Base-by-base conservation (phyloP, 1,139 yeast genomes). In the Magnusiomyces tetraspermus region DNA sequence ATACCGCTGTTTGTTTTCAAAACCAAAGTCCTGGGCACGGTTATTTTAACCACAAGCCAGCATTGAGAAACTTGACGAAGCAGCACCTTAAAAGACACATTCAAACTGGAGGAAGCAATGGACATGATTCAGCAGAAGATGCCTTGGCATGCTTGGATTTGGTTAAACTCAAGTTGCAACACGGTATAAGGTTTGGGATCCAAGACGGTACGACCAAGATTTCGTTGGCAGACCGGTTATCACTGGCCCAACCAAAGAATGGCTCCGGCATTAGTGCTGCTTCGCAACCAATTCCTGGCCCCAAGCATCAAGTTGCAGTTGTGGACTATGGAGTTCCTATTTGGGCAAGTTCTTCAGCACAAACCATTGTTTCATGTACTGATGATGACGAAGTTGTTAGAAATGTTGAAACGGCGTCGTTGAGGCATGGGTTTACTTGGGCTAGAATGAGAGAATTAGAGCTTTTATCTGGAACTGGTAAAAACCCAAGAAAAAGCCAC, bases 61-160 rank as follows among this genome's bases (percentile, higher is more conserved):
- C 95, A 0, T 73, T 92, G 57, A 80, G 77, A 63, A 82, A 83
- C 75, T 71, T 92, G 21, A 75, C 90, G 1, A 69, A 73, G 11
- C 76, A 74, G 56, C 78, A 74, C 63, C 70, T 90, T 45, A 69
- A 72, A 19, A 69, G 79, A 50, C 70, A 68, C 0, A 90, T 92
- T 49, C 97, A 92, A 66, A 79, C 75, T 53, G 42, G 42, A 19
- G 70, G 69, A 23, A 73, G 75, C 0, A 61, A 67, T 0, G 96
- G 96, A 2, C 98, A 92, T 67, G 86, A 92, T 48, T 84, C 97
- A 0, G 75, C 83, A 1, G 96, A 88, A 64, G 98, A 92, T 65
- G 86, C 96, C 6, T 67, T 67, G 40, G 83, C 96, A 0, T 87
- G 96, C 63, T 71, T 90, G 61, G 90, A 87, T 56, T 73, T 92